phyloP scores from a whole-genome alignment of 2,329 filamentous ascomycete genomes.

The Blastomyces gilchristii region DNA sequence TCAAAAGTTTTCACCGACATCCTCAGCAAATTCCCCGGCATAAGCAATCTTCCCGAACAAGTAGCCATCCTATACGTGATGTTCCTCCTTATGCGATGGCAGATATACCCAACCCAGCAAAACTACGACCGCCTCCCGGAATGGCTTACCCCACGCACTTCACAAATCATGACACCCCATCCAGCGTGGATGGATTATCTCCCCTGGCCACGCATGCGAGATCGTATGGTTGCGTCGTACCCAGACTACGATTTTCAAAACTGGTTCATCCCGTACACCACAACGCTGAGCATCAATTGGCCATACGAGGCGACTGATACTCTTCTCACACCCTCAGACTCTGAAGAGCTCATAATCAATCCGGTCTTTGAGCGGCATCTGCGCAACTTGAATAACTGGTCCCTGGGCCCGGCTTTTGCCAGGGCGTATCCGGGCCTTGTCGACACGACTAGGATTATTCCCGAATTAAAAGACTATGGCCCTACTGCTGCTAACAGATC shows the following conservation, averaged over 20 bases:
- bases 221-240: conserved; percentile 48
- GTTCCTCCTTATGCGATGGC: conserved; percentile 81
- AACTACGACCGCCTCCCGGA: conserved; percentile 69
- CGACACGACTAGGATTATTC: conserved; percentile 29
- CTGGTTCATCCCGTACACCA: conserved; percentile 75
- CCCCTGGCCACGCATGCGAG: conserved; percentile 68
- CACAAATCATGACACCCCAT: conserved; percentile 58
- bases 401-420: conserved; percentile 58
- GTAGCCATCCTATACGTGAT: conserved; percentile 74
- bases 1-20: conserved; percentile 82
- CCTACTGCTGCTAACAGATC: background rate
- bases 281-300: conserved; percentile 70
- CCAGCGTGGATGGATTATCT: conserved; percentile 75
- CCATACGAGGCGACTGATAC: conserved; percentile 65
- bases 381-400: conserved; percentile 68
- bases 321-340: conserved; percentile 44
- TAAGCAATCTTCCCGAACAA: conserved; percentile 68
- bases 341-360: conserved; percentile 65
- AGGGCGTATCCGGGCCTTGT: conserved; percentile 51
- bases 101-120: conserved; percentile 65
- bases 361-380: conserved; percentile 78
- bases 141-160: conserved; percentile 57
- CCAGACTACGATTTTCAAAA: conserved; percentile 59
- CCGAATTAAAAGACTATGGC: background rate
- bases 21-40: conserved; percentile 68